A percentile compares a stretch with the other conserved stretches of the same genome.
phyloP scores from a whole-genome alignment of 768 basidiomycete species.

The Lactarius hengduanensis region DNA sequence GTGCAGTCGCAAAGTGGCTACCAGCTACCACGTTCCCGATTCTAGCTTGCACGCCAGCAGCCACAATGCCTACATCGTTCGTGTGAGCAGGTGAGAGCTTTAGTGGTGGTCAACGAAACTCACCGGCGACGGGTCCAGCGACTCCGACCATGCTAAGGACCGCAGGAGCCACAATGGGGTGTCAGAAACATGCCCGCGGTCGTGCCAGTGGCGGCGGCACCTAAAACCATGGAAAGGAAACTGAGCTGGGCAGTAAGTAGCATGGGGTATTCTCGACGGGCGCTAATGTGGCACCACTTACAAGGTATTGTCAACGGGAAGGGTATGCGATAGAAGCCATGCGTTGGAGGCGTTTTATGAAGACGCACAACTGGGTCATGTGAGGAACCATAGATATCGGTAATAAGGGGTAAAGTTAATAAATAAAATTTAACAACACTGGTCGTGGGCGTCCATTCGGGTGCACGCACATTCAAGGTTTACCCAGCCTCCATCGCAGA shows the following conservation, averaged over 20 bases:
- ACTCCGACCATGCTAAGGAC: not conserved
- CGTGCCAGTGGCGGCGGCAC: not conserved
- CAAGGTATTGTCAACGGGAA: not conserved
- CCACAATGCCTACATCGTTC: slow-evolving; percentile 5
- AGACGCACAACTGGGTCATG: no score
- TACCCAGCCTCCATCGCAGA: no score
- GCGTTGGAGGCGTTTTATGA: no score
- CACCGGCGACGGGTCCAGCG: slow-evolving; percentile 14
- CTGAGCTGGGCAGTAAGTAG: not conserved
- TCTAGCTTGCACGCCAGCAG: not conserved
- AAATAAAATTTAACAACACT: no score
- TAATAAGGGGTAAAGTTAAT: no score
- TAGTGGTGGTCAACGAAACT: not conserved
- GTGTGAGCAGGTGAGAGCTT: no score
- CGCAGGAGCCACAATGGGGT: not conserved
- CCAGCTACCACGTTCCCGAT: slow-evolving; percentile 7
- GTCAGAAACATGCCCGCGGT: not conserved
- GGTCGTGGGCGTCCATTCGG: no score
- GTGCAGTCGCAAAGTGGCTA: not conserved
- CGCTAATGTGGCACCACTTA: slow-evolving; percentile 1
- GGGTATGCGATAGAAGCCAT: no score
- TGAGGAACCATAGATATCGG: no score
- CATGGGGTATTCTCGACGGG: not conserved
- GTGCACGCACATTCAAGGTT: no score
- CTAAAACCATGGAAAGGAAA: not conserved